Evolutionary conservation across 192 early-diverging fungal species (phyloP).

Genomic region (Entomortierella chlamydospora): DNA sequence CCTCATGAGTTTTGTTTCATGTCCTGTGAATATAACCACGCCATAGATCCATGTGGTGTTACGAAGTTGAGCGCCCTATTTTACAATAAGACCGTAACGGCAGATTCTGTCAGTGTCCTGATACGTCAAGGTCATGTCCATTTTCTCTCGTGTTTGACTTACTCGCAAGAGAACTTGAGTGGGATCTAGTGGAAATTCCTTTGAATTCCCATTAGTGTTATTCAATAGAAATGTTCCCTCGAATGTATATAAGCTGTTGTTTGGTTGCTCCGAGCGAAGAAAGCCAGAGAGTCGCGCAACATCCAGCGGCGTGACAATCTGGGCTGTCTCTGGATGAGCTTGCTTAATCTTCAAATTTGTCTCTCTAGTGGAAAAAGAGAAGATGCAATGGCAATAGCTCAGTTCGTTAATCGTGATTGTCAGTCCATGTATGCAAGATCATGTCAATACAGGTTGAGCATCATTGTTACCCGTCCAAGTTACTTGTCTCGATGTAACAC

Average conservation of each 20-base stretch:
- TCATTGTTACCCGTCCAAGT: constrained; percentile 85
- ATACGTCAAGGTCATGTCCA: neutral
- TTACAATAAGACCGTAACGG: too few species aligned
- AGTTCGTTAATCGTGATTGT: neutral
- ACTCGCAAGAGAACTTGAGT: constrained; percentile 88
- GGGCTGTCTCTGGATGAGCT: constrained; percentile 85
- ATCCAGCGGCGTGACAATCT: constrained; percentile 76
- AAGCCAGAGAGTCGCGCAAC: constrained; percentile 71
- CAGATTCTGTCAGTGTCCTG: too few species aligned
- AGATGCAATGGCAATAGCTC: too few species aligned
- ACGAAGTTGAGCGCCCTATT: constrained; percentile 85
- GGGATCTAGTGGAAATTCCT: constrained; percentile 89
- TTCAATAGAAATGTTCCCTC: constrained; percentile 81
- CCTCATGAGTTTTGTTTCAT: constrained; percentile 97
- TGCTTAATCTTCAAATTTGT: constrained; percentile 99
- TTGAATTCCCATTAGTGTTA: constrained; percentile 53
- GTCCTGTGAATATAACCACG: constrained; percentile 93
- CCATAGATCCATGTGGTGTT: constrained; percentile 97
- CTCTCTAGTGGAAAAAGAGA: constrained; percentile 77
- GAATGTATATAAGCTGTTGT: constrained; percentile 95
- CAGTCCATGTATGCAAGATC: neutral
- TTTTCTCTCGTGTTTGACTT: neutral
- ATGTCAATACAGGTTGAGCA: neutral
- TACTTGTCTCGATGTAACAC: constrained; percentile 98
- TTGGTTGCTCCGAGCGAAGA: constrained; percentile 93